phyloP scores from a whole-genome alignment of 225 moss, liverwort and hornwort species.

The Asterella californica region DNA sequence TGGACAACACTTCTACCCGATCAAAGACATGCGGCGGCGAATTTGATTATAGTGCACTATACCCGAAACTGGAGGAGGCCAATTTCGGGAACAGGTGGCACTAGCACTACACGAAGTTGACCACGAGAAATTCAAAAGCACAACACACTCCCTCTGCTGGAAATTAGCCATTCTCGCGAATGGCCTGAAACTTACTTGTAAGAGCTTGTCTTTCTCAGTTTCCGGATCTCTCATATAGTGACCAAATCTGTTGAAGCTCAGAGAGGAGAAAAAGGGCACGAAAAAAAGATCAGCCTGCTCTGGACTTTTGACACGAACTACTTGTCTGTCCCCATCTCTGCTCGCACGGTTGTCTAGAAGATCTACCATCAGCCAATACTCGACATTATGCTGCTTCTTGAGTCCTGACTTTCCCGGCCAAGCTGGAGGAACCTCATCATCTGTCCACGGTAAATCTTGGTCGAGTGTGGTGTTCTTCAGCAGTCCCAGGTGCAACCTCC shows the following conservation, averaged over 20 bases:
- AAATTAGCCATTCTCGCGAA: not conserved
- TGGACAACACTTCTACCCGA: too few relatives aligned
- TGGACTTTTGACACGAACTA: conserved; percentile 60
- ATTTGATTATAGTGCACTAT: too few relatives aligned
- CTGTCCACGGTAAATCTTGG: conserved; percentile 71
- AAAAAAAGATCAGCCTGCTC: conserved; percentile 87
- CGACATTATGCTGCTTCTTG: conserved; percentile 83
- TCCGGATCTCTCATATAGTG: conserved; percentile 46
- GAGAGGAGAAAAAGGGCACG: conserved; percentile 82
- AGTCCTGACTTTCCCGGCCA: conserved; percentile 52
- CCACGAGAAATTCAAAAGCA: too few relatives aligned
- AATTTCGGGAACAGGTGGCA: not conserved
- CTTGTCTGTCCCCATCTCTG: conserved; percentile 37
- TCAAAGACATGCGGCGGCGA: too few relatives aligned
- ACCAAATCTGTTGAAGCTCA: conserved; percentile 60
- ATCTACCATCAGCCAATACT: conserved; percentile 86
- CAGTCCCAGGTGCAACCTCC: conserved; percentile 74
- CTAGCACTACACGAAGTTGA: not conserved
- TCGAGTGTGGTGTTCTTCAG: conserved; percentile 35
- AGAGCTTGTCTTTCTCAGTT: conserved; percentile 42
- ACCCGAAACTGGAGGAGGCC: too few relatives aligned
- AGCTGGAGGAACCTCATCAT: conserved; percentile 36
- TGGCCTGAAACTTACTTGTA: conserved; percentile 52
- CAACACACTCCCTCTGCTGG: not conserved
- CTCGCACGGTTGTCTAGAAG: conserved; percentile 45